Base-by-base conservation (phyloP, 371 early-diverging fungal species). In the Mucor circinelloides region DNA sequence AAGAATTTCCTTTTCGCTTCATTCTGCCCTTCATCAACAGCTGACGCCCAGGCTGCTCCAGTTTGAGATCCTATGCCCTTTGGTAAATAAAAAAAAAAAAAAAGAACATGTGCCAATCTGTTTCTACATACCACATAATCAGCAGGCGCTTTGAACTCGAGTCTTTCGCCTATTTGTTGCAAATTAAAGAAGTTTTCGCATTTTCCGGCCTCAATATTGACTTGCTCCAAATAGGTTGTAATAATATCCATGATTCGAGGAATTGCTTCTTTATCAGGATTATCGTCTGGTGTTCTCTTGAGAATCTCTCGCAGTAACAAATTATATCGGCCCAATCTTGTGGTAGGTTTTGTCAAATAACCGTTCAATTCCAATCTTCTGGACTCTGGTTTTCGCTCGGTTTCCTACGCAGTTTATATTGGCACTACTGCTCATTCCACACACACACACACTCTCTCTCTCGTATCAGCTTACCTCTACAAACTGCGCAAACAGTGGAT, bases 281-380 rank as follows among this genome's bases (percentile, higher is more conserved):
- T 91, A 48, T 85, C 87, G 30, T 87, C 82, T 8, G 94, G 91
- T 15, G 96, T 93, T 69, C 91, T 86, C 73, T 95, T 93, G 15
- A 95, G 76, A 23, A 95, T 90, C n/a, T 91, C 93, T 58, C 91
- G 84, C 9, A 98, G 82, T 19, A 98, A 73, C 42, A 98, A 79
- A 6, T 93, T 93, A 67, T 97, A 98, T 56, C 97, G 84, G 5
- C 94, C 97, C 64, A 97, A 75, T 25, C 97, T 91, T 1, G 95
- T 92, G 0, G 95, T 94, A 3, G 97, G 97, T 31, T 83, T 83
- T 0, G 91, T 90, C 64, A 97, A 73, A 73, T 96, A 97, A n/a
- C 90, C 89, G 68, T 91, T 89, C 31, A 93, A 73, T 58, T 90
- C 90, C 27, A 96, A 78, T 70, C 93, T 94, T 23, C 96, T 83